A percentile compares a stretch with the other conserved stretches of the same genome.
phyloP scores from a whole-genome alignment of 179 eudicot species.

The Spinacia oleracea region DNA sequence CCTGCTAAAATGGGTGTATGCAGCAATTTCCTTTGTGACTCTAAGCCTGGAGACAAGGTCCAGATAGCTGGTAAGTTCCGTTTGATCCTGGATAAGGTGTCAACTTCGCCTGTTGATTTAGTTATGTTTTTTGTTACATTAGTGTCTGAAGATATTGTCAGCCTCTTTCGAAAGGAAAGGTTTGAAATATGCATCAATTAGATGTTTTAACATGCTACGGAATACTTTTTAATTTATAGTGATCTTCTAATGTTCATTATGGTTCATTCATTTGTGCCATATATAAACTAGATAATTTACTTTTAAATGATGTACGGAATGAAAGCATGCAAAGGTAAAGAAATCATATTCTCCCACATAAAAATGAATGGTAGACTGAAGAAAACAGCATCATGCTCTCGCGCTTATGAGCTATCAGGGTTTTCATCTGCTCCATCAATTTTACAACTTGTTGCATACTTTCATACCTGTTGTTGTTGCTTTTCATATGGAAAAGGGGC shows the following conservation, averaged over 20 bases:
- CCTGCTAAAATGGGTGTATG: slow-evolving; percentile 79
- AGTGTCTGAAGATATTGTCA: background rate
- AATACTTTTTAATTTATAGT: background rate
- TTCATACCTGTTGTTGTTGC: background rate
- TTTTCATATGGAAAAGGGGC: background rate
- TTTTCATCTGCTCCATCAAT: background rate
- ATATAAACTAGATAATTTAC: too few species aligned
- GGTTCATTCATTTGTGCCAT: too few species aligned
- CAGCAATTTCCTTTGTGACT: slow-evolving; percentile 85
- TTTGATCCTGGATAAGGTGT: background rate
- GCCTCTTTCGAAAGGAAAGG: background rate
- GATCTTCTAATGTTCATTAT: too few species aligned
- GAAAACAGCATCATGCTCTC: background rate
- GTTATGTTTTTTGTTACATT: background rate
- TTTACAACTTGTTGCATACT: background rate
- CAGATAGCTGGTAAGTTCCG: slow-evolving; percentile 65
- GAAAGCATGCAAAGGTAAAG: background rate
- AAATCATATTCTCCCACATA: background rate
- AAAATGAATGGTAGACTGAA: background rate
- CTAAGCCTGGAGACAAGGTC: slow-evolving; percentile 94
- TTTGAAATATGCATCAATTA: background rate
- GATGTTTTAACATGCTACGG: background rate
- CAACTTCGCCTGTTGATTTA: background rate
- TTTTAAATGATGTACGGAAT: background rate
- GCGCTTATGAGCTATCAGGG: background rate